Percentiles rank a stretch among this genome's conserved stretches.
Conservation (phyloP, 2,329 filamentous ascomycete species). For the Calonectria hawksworthii region DNA sequence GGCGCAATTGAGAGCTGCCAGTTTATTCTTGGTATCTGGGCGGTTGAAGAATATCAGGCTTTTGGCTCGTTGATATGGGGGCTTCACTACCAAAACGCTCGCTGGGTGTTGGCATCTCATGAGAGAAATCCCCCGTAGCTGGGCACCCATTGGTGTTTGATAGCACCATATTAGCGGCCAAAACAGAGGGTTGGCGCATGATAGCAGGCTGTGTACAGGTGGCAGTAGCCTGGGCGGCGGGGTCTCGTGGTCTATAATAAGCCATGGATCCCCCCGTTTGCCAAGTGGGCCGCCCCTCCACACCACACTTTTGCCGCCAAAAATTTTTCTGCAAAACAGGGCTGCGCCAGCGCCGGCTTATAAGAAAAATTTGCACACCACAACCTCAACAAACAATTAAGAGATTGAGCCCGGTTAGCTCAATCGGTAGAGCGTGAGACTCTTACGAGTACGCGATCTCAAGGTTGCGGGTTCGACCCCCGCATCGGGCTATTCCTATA, state of each 20-base stretch:
- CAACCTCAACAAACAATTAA: not conserved
- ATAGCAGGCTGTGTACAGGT: not conserved
- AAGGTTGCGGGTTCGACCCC: constrained; percentile 69
- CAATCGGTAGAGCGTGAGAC: constrained; percentile 74
- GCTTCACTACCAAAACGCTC: not conserved
- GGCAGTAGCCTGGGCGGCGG: not conserved
- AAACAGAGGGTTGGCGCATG: not conserved
- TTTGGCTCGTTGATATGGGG: not conserved
- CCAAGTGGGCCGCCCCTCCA: not conserved
- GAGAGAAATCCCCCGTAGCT: not conserved
- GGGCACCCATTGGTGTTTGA: not conserved
- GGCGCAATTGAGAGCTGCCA: not conserved
- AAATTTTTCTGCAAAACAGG: not conserved
- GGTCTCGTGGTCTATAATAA: not conserved
- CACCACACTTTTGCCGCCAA: not conserved
- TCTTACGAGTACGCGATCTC: constrained; percentile 66
- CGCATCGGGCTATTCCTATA: constrained; percentile 51
- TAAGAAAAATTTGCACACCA: not conserved
- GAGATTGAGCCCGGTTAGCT: constrained; percentile 44
- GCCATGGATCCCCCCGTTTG: not conserved
- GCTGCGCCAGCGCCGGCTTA: not conserved
- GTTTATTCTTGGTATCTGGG: not conserved
- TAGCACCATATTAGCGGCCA: not conserved
- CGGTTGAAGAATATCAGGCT: not conserved
- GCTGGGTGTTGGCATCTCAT: not conserved